Evolutionary conservation across 2,329 filamentous ascomycete genomes (phyloP), one percentile per base, ranked within the genome.

Genomic region (Colletotrichum shisoi): DNA sequence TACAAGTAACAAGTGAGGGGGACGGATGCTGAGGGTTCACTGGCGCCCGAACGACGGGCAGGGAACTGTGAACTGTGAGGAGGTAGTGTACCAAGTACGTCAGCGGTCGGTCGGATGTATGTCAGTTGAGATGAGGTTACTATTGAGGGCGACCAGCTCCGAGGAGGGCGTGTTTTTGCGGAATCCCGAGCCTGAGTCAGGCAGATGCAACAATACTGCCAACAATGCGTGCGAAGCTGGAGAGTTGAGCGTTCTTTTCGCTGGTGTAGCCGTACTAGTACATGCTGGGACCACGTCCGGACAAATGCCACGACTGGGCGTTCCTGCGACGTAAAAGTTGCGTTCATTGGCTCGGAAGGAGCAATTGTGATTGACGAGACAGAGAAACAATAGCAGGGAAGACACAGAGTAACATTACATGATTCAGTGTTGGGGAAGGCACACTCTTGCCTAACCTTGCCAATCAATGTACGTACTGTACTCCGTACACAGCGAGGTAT

Each of bases 161-260:
- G 8, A 46, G 34, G 46, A 48, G 46, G 46, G 53, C 34, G 40
- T 48, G 34, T n/a, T 54, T 42, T 21, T 24, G 53, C 24, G 34
- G 19, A n/a, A 54, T 59, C 46, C 21, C 40, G 34, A 48, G 21
- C 60, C 57, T 52, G 64, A 67, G 64, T 67, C 64, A 67, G 64
- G 42, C 19, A 39, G 42, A 57, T 39, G 46, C 40, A 67, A 57
- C 52, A 57, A 57, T 31, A 7, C 27, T 31, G 27, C 27, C 27
- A 34, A 34, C 31, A 34, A 37, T 44, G 34, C 24, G 21, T 46
- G 53, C 8, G 53, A 57, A 39, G 27, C 37, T 46, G 40, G 21
- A 13, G 39, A 52, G 53, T 63, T 37, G 46, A 46, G 27, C 46
- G 21, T 34, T 9, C 31, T 34, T 34, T 34, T 34, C 31, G 31